Evolutionary conservation across 73 alveolate species (phyloP), one percentile per base, ranked within the genome.

Genomic region (Paraurostyla sp.): DNA sequence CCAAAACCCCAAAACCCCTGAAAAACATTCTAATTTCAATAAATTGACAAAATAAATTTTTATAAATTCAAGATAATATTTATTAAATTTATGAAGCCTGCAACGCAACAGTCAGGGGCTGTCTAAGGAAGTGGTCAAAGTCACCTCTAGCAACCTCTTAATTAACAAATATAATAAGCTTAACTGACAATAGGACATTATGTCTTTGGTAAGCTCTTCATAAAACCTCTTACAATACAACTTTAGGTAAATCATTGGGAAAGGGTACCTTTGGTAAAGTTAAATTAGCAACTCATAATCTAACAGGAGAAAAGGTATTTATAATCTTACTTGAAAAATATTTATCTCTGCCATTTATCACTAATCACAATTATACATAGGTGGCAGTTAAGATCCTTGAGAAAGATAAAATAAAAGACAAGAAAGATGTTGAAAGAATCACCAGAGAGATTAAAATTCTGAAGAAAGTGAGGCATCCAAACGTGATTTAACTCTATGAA

Each of bases 331-430:
- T 62, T 62, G 13, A 11, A 15, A 25, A 59, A 30, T 59, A 11
- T 16, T 16, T 16, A 65, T 11, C 9, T 7, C 25, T 38, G 32
- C 20, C 56, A 0, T 76, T 0, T 15, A 62, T 25, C 83, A 2
- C 27, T n/a, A n/a, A n/a, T 22, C 58, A 6, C 18, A 48, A 30
- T 25, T 32, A 68, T 33, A 76, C 56, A 81, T 69, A 92, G 92
- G 99, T 95, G 0, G 99, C 99, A 7, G 92, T 95, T 22, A 95
- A 95, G 69, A 95, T 95, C 49, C 92, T 95, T 38, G 99, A 95
- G 82, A 95, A 95, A 80, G 97, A 93, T 36, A 92, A 90, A 56
- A 95, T 95, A 27, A 89, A 87, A 32, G 99, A 95, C 56, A 92
- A 90, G 73, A 97, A 94, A 54, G 99, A 95, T 93, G 96, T 93